A percentile compares a stretch with the other conserved stretches of the same genome.
These are phyloP conservation scores for Scutellaria barbata DNA, from an alignment of 257 asterid species.

Conservation along the genomic window DNA sequence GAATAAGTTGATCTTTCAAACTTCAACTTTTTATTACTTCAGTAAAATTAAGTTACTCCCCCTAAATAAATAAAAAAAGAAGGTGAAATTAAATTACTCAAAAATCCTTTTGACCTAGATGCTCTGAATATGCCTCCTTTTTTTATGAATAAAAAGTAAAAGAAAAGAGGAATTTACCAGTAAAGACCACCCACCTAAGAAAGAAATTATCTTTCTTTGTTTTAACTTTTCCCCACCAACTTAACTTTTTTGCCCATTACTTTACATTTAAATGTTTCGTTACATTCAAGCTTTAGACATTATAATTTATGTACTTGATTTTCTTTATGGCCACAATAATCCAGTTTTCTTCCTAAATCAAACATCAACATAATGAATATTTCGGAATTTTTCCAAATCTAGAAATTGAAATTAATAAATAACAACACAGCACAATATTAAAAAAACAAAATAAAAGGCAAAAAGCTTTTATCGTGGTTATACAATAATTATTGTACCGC, in stretches of 20 bases:
- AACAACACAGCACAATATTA: too few relatives aligned
- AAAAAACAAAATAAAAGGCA: too few relatives aligned
- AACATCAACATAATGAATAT: neutral
- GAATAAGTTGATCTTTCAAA: too few relatives aligned
- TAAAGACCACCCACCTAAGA: conserved; percentile 36
- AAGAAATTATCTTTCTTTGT: conserved; percentile 24
- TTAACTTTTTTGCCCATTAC: conserved; percentile 13
- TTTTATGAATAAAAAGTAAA: neutral
- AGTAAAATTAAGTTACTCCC: too few relatives aligned
- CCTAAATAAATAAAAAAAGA: too few relatives aligned
- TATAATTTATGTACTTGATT: conserved; percentile 36
- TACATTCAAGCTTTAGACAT: conserved; percentile 36
- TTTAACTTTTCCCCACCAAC: conserved; percentile 34
- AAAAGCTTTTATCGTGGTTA: neutral
- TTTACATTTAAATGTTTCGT: conserved; percentile 22
- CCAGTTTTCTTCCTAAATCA: neutral
- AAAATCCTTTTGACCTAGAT: conserved; percentile 37
- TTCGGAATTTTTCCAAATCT: neutral
- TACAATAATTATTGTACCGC: too few relatives aligned
- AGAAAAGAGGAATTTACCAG: conserved; percentile 13
- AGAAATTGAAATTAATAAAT: neutral
- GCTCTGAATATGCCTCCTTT: conserved; percentile 28
- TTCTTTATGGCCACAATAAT: conserved; percentile 4
- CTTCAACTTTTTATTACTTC: too few relatives aligned
- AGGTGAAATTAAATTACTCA: neutral